Evolutionary conservation across 768 basidiomycete species (phyloP).

Genomic region (Collybiopsis confluens): DNA sequence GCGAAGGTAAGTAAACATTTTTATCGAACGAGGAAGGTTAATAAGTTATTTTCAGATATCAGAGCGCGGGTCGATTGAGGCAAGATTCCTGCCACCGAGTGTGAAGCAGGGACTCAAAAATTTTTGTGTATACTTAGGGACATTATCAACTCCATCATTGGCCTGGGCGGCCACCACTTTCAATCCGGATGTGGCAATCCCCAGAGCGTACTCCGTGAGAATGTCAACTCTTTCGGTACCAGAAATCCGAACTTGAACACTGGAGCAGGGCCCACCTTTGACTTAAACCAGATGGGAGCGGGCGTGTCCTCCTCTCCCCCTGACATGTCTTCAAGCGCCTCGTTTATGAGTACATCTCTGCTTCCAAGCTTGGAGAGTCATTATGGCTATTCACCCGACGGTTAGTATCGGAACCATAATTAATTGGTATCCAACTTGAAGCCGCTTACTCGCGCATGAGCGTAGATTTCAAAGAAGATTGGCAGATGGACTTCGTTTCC

Average conservation of each 20-base stretch:
- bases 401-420: no score
- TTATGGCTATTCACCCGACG: no score
- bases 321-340: neutral
- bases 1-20: neutral
- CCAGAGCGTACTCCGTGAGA: no score
- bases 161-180: neutral
- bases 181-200: neutral
- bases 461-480: neutral
- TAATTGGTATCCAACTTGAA: no score
- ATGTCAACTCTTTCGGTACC: no score
- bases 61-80: neutral
- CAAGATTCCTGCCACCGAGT: neutral
- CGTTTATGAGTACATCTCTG: no score
- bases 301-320: neutral
- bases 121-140: neutral
- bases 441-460: no score
- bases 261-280: no score
- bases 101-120: neutral
- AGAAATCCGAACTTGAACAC: no score
- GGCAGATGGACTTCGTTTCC: neutral
- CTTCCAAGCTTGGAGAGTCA: no score
- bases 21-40: neutral
- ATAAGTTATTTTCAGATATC: neutral
- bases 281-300: no score
- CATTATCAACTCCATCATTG: neutral